A percentile compares a stretch with the other conserved stretches of the same genome.
These are phyloP conservation scores for Paraconiothyrium brasiliense DNA, from an alignment of 2,329 filamentous ascomycete genomes.

Conservation along the genomic window DNA sequence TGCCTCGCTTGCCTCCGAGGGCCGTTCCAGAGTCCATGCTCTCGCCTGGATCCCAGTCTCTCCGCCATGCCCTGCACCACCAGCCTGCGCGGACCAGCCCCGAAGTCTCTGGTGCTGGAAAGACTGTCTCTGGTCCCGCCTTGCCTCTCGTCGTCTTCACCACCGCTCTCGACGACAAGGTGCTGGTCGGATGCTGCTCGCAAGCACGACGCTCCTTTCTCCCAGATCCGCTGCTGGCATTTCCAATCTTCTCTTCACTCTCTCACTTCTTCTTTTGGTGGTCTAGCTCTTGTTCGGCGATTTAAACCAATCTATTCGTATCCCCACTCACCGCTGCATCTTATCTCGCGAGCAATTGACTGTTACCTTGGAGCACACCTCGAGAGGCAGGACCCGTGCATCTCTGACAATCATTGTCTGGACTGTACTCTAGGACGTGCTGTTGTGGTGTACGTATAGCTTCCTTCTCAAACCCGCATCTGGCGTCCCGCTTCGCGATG, in stretches of 20 bases:
- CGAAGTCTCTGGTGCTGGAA: constrained; percentile 32
- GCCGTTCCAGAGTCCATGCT: constrained; percentile 16
- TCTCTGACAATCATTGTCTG: constrained; percentile 37
- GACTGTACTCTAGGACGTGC: constrained; percentile 53
- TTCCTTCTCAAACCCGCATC: constrained; percentile 45
- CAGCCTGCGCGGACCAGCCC: constrained; percentile 19
- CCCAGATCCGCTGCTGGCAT: constrained; percentile 19
- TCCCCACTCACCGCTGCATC: constrained; percentile 8
- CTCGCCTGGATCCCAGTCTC: constrained; percentile 14
- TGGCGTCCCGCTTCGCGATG: constrained; percentile 35
- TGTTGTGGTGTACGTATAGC: constrained; percentile 44
- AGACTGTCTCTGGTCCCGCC: constrained; percentile 32
- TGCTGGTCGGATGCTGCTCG: constrained; percentile 25
- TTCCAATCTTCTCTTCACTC: constrained; percentile 22
- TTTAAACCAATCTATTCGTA: constrained; percentile 28
- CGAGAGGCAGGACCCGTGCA: constrained; percentile 20
- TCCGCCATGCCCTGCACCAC: constrained; percentile 14
- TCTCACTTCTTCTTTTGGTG: constrained; percentile 10
- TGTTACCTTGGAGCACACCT: constrained; percentile 11
- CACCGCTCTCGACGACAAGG: constrained; percentile 20
- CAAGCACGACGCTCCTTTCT: constrained; percentile 44
- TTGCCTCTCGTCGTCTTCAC: constrained; percentile 29
- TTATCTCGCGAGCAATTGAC: constrained; percentile 9
- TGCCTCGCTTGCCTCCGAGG: constrained; percentile 28
- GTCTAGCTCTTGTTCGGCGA: constrained; percentile 11